A percentile compares a stretch with the other conserved stretches of the same genome.
Conservation (phyloP, 768 basidiomycete species). For the Roridomyces roridus region DNA sequence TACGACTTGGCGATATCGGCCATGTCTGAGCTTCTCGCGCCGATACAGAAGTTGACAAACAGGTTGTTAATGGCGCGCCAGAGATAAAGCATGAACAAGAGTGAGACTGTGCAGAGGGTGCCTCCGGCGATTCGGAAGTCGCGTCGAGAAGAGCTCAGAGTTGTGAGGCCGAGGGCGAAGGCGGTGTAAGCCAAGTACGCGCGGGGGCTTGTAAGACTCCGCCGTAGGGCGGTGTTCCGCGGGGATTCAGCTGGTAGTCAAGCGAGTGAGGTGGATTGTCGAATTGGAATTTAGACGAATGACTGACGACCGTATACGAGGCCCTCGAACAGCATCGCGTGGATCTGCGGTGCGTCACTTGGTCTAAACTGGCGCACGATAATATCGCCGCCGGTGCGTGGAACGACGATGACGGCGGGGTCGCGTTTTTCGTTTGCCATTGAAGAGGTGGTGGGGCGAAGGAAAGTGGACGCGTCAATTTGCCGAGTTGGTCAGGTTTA, state of each 20-base stretch:
- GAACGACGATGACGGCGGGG: no score
- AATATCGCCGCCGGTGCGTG: no score
- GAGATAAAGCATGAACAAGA: not conserved
- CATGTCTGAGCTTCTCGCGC: constrained; percentile 9
- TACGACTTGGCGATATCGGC: constrained; percentile 15
- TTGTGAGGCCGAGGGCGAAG: not conserved
- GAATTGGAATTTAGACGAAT: not conserved
- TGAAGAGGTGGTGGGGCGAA: no score
- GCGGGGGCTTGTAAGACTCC: not conserved
- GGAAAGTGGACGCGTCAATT: no score
- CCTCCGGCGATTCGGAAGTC: not conserved
- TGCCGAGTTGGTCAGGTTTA: no score
- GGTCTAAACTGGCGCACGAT: constrained; percentile 4
- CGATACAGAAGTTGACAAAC: constrained; percentile 1
- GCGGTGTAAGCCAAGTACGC: not conserved
- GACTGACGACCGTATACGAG: constrained; percentile 12
- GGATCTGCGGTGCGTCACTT: constrained; percentile 3
- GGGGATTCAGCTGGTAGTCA: constrained; percentile 14
- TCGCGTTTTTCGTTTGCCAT: no score
- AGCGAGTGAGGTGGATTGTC: not conserved
- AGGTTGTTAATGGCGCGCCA: not conserved
- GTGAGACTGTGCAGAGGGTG: not conserved
- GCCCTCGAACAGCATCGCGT: constrained; percentile 7
- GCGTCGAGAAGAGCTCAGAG: not conserved
- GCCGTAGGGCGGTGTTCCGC: not conserved